These are phyloP conservation scores for Thielaviopsis punctulata DNA, from an alignment of 2,329 filamentous ascomycete genomes.

Conservation along the genomic window DNA sequence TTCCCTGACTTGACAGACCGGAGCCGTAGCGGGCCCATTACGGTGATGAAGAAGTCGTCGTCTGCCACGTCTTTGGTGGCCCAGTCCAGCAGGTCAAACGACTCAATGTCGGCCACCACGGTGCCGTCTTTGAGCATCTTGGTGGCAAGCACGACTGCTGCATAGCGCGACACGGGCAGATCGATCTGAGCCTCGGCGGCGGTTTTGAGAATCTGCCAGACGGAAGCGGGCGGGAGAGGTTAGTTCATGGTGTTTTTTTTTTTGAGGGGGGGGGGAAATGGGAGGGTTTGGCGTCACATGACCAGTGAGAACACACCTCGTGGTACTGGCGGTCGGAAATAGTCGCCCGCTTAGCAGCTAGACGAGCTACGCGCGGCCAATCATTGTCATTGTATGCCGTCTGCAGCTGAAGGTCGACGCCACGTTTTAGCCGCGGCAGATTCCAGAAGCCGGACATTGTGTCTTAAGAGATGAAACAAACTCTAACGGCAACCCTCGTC, in stretches of 20 bases:
- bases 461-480: background rate
- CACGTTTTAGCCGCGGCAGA: conserved; percentile 27
- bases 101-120: conserved; percentile 30
- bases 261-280: background rate
- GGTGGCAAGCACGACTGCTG: conserved; percentile 1
- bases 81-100: conserved; percentile 38
- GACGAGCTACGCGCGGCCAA: conserved; percentile 32
- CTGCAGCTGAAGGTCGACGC: conserved; percentile 37
- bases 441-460: conserved; percentile 8
- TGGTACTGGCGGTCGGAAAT: conserved; percentile 37
- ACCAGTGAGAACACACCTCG: conserved; percentile 23
- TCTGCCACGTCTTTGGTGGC: conserved; percentile 24
- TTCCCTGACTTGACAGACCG: conserved; percentile 28
- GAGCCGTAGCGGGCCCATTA: conserved; percentile 31
- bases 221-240: background rate
- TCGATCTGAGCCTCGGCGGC: conserved; percentile 5
- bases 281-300: background rate
- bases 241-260: background rate
- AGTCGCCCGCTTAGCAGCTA: conserved; percentile 34
- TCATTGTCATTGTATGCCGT: conserved; percentile 36
- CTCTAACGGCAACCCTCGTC: background rate
- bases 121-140: conserved; percentile 25
- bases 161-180: conserved; percentile 1
- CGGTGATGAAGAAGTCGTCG: conserved; percentile 27
- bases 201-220: conserved; percentile 5